These are phyloP conservation scores for Hyphopichia buzzinii DNA, from an alignment of 1,139 yeast species.

Conservation along the genomic window DNA sequence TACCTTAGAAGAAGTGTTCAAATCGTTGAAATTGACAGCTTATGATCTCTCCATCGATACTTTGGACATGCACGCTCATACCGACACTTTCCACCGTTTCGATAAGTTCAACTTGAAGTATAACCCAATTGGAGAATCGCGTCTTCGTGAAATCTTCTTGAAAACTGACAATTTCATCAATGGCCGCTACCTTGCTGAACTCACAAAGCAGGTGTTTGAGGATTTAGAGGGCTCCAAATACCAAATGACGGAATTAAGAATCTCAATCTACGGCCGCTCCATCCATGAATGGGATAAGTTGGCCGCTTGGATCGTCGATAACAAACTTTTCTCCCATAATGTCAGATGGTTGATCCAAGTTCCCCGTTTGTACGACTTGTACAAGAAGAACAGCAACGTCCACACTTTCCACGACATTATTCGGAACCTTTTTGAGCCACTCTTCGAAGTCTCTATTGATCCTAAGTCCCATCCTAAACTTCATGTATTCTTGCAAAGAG, in stretches of 20 bases:
- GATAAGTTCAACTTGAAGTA: constrained; percentile 97
- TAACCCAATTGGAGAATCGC: constrained; percentile 97
- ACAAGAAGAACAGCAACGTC: constrained; percentile 74
- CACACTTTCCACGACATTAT: constrained; percentile 72
- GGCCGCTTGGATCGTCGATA: constrained; percentile 93
- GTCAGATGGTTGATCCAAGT: constrained; percentile 97
- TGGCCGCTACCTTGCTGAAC: constrained; percentile 88
- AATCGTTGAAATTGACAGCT: constrained; percentile 85
- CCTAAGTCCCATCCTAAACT: constrained; percentile 88
- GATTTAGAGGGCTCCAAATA: constrained; percentile 94
- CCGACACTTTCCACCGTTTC: constrained; percentile 95
- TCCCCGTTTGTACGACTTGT: constrained; percentile 89
- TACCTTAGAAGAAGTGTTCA: constrained; percentile 82
- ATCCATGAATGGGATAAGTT: constrained; percentile 92
- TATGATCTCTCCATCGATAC: constrained; percentile 96
- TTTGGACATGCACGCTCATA: constrained; percentile 98
- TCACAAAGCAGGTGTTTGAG: constrained; percentile 88
- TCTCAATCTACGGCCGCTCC: constrained; percentile 89
- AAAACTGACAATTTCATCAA: constrained; percentile 91
- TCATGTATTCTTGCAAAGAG: constrained; percentile 84
- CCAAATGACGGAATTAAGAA: constrained; percentile 95
- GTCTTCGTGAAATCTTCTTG: constrained; percentile 90
- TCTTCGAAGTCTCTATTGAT: constrained; percentile 83
- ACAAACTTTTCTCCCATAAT: constrained; percentile 86
- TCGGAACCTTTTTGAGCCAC: constrained; percentile 79